These are phyloP conservation scores for Camellia sinensis DNA, from an alignment of 148 eudicot genomes.

Conservation along the genomic window DNA sequence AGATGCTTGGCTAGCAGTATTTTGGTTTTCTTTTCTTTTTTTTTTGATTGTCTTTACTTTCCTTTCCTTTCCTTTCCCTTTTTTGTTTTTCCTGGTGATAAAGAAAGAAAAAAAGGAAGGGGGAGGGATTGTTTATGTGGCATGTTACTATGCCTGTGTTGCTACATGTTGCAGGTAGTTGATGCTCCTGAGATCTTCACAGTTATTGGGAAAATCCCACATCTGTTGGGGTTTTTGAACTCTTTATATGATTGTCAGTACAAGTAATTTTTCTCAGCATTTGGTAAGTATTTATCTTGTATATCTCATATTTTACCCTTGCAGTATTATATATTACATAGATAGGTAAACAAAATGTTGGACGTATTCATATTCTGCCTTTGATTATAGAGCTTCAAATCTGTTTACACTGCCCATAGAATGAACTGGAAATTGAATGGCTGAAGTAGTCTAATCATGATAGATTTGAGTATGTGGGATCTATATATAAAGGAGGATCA, in stretches of 20 bases:
- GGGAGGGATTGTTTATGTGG: no score
- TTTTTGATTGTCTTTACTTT: neutral
- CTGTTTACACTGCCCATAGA: neutral
- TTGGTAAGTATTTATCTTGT: slow-evolving; percentile 52
- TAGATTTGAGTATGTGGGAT: neutral
- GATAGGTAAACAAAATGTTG: neutral
- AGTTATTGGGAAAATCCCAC: slow-evolving; percentile 83
- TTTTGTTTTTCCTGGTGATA: neutral
- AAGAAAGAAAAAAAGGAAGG: no score
- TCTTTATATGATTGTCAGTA: slow-evolving; percentile 92
- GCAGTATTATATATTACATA: neutral
- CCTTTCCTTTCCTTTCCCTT: no score
- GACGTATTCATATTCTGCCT: neutral
- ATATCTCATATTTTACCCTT: neutral
- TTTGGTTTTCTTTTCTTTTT: no score
- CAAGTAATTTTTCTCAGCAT: slow-evolving; percentile 88
- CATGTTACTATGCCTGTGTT: slow-evolving; percentile 21
- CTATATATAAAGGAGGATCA: neutral
- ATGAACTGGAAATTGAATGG: neutral
- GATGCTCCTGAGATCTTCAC: slow-evolving; percentile 99
- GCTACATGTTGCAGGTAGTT: slow-evolving; percentile 58
- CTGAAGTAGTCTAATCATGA: neutral
- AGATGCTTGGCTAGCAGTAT: neutral
- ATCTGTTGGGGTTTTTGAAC: slow-evolving; percentile 77
- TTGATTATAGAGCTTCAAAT: neutral